Base-by-base conservation (phyloP, 2,329 filamentous ascomycete genomes). In the Curvularia sp. region DNA sequence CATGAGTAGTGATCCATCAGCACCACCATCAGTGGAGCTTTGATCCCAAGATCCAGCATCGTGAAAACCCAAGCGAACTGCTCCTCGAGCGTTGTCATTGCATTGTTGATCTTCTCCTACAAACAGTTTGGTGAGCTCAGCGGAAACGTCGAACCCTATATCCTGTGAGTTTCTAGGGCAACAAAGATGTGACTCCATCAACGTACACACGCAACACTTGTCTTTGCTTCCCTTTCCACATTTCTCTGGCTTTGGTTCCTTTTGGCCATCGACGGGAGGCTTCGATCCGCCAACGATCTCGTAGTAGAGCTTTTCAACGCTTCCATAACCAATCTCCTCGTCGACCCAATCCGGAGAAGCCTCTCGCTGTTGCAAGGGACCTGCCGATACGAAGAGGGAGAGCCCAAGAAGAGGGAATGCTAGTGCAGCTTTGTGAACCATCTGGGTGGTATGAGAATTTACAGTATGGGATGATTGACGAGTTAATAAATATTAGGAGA, bases 1-100 rank as follows among this genome's bases (percentile, higher is more conserved):
- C 57, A 80, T 75, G 18, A 79, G 60, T 10, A 81, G 68, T 1
- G 77, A 79, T 39, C 79, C 79, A 53, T 81, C 78, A 15, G 78
- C 79, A 39, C 78, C 79, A 13, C 77, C 74, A 3, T 67, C 66
- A 35, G 63, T 61, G 44, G 76, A 69, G 62, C 74, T 71, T 55
- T 79, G 68, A 28, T 73, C 68, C 74, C 74, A 77, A 6, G 71
- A 57, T 9, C 71, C 74, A 2, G 74, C 74, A 52, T 76, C 73
- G 57, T 76, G 74, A 55, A 76, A 76, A 26, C 72, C 74, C 49
- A 75, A 60, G 10, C 74, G 74, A 20, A 76, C 54, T n/a, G 74
- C 73, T 15, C 66, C 73, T 26, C 74, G 72, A 10, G 74, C 74
- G n/a, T 69, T 70, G 52, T 74, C 70, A 35, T 75, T 76, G 57